Conservation (phyloP, 1,284 basidiomycete genomes). For the Clitocybe nebularis region DNA sequence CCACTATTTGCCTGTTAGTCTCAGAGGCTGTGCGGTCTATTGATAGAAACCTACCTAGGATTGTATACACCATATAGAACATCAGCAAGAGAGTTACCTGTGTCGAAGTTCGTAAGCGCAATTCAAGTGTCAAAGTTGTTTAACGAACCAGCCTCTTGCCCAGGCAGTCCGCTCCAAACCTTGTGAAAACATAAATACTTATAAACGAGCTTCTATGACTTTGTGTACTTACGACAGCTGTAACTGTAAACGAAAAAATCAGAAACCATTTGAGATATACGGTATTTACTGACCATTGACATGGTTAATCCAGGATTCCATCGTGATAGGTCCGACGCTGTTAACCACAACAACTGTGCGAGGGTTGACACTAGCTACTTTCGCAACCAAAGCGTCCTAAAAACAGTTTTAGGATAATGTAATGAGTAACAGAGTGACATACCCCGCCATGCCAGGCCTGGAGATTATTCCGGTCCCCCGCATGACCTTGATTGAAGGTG, state of each 20-base stretch:
- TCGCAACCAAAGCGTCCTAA: constrained; percentile 52
- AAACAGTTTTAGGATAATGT: background rate
- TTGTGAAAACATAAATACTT: constrained; percentile 12
- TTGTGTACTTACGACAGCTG: constrained; percentile 38
- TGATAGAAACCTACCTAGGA: constrained; percentile 47
- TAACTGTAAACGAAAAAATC: constrained; percentile 29
- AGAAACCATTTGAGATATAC: background rate
- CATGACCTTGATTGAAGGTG: constrained; percentile 34
- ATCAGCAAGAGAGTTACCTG: constrained; percentile 59
- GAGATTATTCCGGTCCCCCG: constrained; percentile 66
- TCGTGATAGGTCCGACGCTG: constrained; percentile 63
- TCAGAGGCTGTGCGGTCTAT: constrained; percentile 11
- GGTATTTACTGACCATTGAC: constrained; percentile 38
- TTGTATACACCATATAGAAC: constrained; percentile 61
- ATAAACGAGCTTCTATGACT: background rate
- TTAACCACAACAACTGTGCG: constrained; percentile 78
- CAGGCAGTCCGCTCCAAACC: constrained; percentile 59
- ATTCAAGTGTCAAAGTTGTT: background rate
- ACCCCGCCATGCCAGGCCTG: constrained; percentile 66
- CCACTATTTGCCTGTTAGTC: constrained; percentile 26
- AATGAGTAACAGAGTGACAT: constrained; percentile 13
- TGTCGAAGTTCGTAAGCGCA: background rate
- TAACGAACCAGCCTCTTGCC: constrained; percentile 61
- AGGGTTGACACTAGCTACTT: constrained; percentile 48
- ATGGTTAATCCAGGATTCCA: constrained; percentile 67